A percentile compares a stretch with the other conserved stretches of the same genome.
phyloP scores from a whole-genome alignment of 768 basidiomycete species.

The Kwoniella bestiolae region DNA sequence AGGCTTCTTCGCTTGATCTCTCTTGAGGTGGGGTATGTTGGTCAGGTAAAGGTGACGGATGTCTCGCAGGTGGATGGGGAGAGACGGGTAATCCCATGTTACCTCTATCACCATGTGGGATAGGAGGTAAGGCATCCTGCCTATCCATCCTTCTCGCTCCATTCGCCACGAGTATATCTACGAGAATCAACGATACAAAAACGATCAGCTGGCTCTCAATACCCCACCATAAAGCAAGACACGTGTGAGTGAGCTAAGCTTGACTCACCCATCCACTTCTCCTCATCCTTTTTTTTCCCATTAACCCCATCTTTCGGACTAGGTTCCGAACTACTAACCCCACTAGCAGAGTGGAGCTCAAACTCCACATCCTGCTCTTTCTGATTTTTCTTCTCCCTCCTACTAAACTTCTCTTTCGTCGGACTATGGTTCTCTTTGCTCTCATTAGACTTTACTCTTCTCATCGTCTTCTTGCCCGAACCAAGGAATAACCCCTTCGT shows the following conservation, averaged over 20 bases:
- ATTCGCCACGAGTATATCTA: slow-evolving; percentile 52
- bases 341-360: slow-evolving; percentile 46
- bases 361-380: slow-evolving; percentile 43
- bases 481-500: slow-evolving; percentile 30
- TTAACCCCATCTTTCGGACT: slow-evolving; percentile 18
- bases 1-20: background rate
- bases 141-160: slow-evolving; percentile 51
- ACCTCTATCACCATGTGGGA: background rate
- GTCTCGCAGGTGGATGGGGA: slow-evolving; percentile 17
- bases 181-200: background rate
- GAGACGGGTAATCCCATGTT: slow-evolving; percentile 20
- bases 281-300: slow-evolving; percentile 29
- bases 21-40: slow-evolving; percentile 15
- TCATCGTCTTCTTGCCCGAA: slow-evolving; percentile 13
- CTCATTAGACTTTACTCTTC: slow-evolving; percentile 31
- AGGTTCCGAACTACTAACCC: slow-evolving; percentile 29
- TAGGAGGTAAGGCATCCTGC: slow-evolving; percentile 29
- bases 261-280: slow-evolving; percentile 56
- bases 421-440: slow-evolving; percentile 1
- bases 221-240: too few species aligned
- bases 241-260: too few species aligned
- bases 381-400: slow-evolving; percentile 15
- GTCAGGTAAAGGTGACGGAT: slow-evolving; percentile 2
- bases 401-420: slow-evolving; percentile 1
- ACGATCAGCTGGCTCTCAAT: too few species aligned